phyloP scores from a whole-genome alignment of 805 yeast genomes.

The Dipodascopsis uninucleata region DNA sequence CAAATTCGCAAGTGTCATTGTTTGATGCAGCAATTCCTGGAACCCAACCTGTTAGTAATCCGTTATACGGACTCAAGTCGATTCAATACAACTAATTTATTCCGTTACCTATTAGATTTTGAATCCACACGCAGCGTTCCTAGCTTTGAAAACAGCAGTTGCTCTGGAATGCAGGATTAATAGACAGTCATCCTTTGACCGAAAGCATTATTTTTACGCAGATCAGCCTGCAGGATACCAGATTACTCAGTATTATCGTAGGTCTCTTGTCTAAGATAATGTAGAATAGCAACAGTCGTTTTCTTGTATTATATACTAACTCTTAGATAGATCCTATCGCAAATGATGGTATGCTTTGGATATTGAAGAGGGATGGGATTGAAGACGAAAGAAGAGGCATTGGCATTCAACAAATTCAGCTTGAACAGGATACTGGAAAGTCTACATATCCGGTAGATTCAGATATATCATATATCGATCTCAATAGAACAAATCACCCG shows the following conservation, averaged over 20 bases:
- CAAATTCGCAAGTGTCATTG: slow-evolving; percentile 68
- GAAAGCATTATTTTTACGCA: slow-evolving; percentile 94
- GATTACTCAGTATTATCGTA: slow-evolving; percentile 74
- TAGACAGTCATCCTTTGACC: slow-evolving; percentile 64
- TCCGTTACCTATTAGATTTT: slow-evolving; percentile 37
- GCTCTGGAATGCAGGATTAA: slow-evolving; percentile 63
- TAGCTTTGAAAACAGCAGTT: slow-evolving; percentile 68
- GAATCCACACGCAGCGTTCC: slow-evolving; percentile 67
- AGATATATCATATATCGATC: slow-evolving; percentile 54
- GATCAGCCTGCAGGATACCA: slow-evolving; percentile 97
- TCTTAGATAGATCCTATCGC: slow-evolving; percentile 69
- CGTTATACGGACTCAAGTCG: neutral
- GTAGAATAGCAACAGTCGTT: no score
- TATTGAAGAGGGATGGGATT: slow-evolving; percentile 53
- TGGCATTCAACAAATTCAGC: slow-evolving; percentile 72
- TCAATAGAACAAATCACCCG: slow-evolving; percentile 81
- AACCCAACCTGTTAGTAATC: slow-evolving; percentile 63
- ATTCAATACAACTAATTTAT: neutral
- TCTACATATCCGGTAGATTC: slow-evolving; percentile 18
- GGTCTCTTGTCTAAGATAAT: slow-evolving; percentile 2
- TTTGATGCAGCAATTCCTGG: slow-evolving; percentile 91
- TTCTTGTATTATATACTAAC: no score
- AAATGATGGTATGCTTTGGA: slow-evolving; percentile 52
- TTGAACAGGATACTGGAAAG: slow-evolving; percentile 70
- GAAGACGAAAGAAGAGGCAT: slow-evolving; percentile 46